Evolutionary conservation across 768 basidiomycete species (phyloP).

Genomic region (Mycena sanguinolenta): DNA sequence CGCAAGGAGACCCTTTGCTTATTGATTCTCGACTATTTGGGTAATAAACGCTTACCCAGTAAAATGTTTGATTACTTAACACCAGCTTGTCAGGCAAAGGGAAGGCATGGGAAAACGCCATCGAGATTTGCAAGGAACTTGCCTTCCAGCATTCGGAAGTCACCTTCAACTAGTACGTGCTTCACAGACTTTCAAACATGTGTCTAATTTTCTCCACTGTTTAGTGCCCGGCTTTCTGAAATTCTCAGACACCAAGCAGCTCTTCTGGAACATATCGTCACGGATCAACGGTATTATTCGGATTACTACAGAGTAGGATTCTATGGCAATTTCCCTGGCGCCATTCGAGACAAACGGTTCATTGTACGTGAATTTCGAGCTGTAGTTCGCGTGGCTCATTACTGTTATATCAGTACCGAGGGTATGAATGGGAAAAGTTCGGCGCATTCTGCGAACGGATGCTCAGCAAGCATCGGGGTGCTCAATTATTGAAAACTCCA

Average conservation of each 20-base stretch:
- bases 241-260: conserved; percentile 90
- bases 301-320: conserved; percentile 96
- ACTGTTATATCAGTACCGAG: conserved; percentile 76
- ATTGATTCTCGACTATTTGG: conserved; percentile 93
- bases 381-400: conserved; percentile 17
- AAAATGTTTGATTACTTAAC: background rate
- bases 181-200: conserved; percentile 10
- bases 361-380: conserved; percentile 65
- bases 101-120: conserved; percentile 96
- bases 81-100: conserved; percentile 76
- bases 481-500: conserved; percentile 79
- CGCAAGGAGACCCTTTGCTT: conserved; percentile 94
- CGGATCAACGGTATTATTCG: conserved; percentile 86
- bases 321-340: conserved; percentile 91
- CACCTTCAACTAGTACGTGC: conserved; percentile 91
- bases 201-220: conserved; percentile 24
- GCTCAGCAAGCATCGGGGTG: conserved; percentile 90
- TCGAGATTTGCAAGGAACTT: conserved; percentile 93
- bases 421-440: conserved; percentile 95
- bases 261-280: conserved; percentile 87
- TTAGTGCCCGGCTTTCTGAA: conserved; percentile 86
- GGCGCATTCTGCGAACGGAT: conserved; percentile 91
- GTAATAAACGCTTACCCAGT: conserved; percentile 59
- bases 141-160: conserved; percentile 89
- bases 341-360: conserved; percentile 91